These are phyloP conservation scores for Byssochlamys sp. DNA, from an alignment of 2,329 filamentous ascomycete genomes.

Conservation along the genomic window DNA sequence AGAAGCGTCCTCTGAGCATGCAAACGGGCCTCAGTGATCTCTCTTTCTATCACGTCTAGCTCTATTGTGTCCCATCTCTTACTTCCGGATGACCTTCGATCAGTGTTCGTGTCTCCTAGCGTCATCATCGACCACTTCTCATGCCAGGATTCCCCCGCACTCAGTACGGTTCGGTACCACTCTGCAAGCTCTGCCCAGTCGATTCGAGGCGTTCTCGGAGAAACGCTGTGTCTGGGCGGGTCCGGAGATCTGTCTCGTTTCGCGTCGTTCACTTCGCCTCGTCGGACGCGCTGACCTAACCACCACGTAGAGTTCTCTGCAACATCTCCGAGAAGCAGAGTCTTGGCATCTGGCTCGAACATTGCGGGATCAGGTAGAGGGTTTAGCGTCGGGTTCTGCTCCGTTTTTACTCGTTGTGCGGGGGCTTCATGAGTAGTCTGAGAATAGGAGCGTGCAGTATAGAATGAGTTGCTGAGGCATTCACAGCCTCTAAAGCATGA, in stretches of 20 bases:
- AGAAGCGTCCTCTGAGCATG: slow-evolving; percentile 62
- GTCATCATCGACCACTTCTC: slow-evolving; percentile 49
- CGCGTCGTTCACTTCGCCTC: slow-evolving; percentile 19
- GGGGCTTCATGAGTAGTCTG: slow-evolving; percentile 38
- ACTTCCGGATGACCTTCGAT: slow-evolving; percentile 12
- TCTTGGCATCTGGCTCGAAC: slow-evolving; percentile 63
- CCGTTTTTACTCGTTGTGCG: slow-evolving; percentile 22
- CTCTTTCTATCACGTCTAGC: slow-evolving; percentile 40
- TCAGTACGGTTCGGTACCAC: slow-evolving; percentile 65
- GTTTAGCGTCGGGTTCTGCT: slow-evolving; percentile 21
- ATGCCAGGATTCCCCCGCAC: slow-evolving; percentile 59
- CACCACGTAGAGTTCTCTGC: slow-evolving; percentile 78
- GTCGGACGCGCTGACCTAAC: slow-evolving; percentile 50
- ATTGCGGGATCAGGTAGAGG: slow-evolving; percentile 32
- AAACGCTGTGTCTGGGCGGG: slow-evolving; percentile 37
- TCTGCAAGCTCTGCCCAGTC: slow-evolving; percentile 62
- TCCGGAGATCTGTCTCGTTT: slow-evolving; percentile 25
- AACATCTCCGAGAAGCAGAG: slow-evolving; percentile 62
- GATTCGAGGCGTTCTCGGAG: slow-evolving; percentile 56
- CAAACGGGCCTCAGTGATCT: slow-evolving; percentile 53
- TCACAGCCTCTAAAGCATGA: slow-evolving; percentile 59
- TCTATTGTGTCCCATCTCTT: slow-evolving; percentile 35
- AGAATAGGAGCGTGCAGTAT: slow-evolving; percentile 39
- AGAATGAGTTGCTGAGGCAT: slow-evolving; percentile 69
- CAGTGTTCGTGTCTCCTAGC: slow-evolving; percentile 19